Base-by-base conservation (phyloP, 1,284 basidiomycete species). In the Phaffia rhodozyma region DNA sequence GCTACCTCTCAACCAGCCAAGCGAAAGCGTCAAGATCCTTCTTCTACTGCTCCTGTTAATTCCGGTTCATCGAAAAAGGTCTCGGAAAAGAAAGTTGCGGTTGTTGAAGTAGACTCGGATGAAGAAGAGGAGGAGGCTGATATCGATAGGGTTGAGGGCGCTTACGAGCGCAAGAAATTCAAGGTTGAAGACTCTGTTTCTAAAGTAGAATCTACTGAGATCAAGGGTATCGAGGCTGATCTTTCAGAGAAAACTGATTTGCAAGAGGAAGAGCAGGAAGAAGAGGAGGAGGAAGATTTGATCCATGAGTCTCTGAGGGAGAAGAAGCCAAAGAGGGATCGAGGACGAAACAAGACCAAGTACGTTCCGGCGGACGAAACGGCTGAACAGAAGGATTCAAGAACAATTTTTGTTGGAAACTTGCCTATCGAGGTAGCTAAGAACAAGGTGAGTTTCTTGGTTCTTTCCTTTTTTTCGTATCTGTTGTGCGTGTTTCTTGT, bases 331-430 rank as follows among this genome's bases (percentile, higher is more conserved):
- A 67, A 64, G 61, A 56, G 59, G 13, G 38, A 43, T 58, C 64
- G 64, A 32, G 38, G 34, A 20, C 16, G 47, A 13, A 30, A 27
- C 48, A 70, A 68, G 67, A 60, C 60, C 27, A 75, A 74, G 63
- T 81, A 79, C 69, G 77, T 80, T 0, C 87, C 87, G 0, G 69
- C 75, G 29, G 83, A 82, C 60, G 90, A 93, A 75, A 86, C 85
- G 0, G 32, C 79, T 13, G 83, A 82, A 62, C 83, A 82, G 65
- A 80, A 86, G 58, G 85, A 96, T 71, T 79, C 82, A 23, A 82
- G 93, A 32, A 96, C 93, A 1, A 79, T 97, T 60, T 98, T 97
- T 73, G 76, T 98, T n/a, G 94, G 94, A 13, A 97, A 97, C 73
- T 77, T 97, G 0, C 83, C 86, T 2, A 78, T 88, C 1, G 84